These are phyloP conservation scores for Oryza officinalis DNA, from an alignment of 176 grass and related monocot genomes.

Conservation along the genomic window DNA sequence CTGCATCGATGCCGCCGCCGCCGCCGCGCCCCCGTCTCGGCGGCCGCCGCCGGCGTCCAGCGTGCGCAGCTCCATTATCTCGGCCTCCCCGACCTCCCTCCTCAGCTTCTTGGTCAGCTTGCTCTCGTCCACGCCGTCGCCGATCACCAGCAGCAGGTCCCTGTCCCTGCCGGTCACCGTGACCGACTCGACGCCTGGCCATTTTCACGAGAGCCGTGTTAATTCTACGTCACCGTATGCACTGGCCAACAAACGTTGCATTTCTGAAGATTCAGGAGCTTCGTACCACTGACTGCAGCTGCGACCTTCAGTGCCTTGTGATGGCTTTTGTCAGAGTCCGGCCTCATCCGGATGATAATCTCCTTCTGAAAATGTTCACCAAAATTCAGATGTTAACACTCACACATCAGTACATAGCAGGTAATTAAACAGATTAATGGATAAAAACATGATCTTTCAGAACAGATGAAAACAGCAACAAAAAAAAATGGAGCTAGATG, in stretches of 20 bases:
- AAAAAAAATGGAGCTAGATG: neutral
- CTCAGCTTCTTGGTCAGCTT: slow-evolving; percentile 31
- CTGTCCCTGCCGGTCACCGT: slow-evolving; percentile 30
- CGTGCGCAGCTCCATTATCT: slow-evolving; percentile 44
- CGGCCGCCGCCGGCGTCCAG: neutral
- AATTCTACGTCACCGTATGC: neutral
- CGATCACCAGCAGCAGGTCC: slow-evolving; percentile 45
- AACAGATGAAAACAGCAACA: neutral
- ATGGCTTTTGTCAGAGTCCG: slow-evolving; percentile 14
- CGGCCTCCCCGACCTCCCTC: slow-evolving; percentile 44
- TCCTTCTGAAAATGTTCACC: slow-evolving; percentile 23
- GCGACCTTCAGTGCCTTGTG: slow-evolving; percentile 38
- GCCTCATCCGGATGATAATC: slow-evolving; percentile 42
- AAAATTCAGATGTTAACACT: neutral
- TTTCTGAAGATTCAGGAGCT: neutral
- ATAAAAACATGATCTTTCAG: neutral
- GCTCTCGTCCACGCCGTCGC: slow-evolving; percentile 41
- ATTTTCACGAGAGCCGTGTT: neutral
- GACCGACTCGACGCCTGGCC: slow-evolving; percentile 44
- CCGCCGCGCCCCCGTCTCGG: neutral
- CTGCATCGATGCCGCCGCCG: too few species aligned
- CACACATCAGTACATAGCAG: neutral
- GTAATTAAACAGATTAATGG: neutral
- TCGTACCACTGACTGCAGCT: slow-evolving; percentile 29
- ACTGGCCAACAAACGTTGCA: neutral